Evolutionary conservation across 768 basidiomycete genomes (phyloP), one percentile per base, ranked within the genome.

Genomic region (Leccinellum rugosiceps): DNA sequence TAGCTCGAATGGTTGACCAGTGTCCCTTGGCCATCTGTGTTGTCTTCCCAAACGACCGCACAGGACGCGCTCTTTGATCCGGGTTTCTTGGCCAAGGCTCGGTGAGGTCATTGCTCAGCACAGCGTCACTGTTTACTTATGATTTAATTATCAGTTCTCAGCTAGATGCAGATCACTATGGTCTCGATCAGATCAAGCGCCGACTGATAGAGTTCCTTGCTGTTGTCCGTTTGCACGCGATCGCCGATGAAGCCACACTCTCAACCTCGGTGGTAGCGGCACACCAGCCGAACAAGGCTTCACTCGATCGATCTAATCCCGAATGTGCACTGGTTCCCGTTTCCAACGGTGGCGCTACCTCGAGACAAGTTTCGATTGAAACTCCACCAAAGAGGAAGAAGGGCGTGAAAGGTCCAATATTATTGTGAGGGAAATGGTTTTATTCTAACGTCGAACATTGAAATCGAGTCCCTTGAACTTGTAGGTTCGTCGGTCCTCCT

Each of bases 191-290:
- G 70, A 88, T 98, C 70, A 98, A 97, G 79, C 87, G 90, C 61
- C 80, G 94, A 10, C 72, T 96, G 3, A 89, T 96, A 47, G 95
- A 97, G 66, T 97, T 93, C 69, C 82, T 98, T 41, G 94, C 92
- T 0, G 89, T 97, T 11, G 87, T 95, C 32, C 76, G 92, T 58
- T 73, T 85, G 50, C 76, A 76, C 45, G 73, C 75, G 8, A 59
- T 77, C 19, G 58, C 67, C 1, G 61, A 67, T 48, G 67, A 64
- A 31, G 32, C 60, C 10, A 19, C 62, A 25, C 31, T 51, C 10
- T 44, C 61, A 15, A 17, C 34, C 7, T 14, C 59, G 3, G 48
- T 53, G n/a, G 32, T 52, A n/a, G 31, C 38, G 23, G 28, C 57
- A 58, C 57, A 63, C 50, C 78, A 45, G 5, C 21, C 3, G 31